Evolutionary conservation across 2,329 filamentous ascomycete genomes (phyloP).

Genomic region (Tolypocladium amazonense): DNA sequence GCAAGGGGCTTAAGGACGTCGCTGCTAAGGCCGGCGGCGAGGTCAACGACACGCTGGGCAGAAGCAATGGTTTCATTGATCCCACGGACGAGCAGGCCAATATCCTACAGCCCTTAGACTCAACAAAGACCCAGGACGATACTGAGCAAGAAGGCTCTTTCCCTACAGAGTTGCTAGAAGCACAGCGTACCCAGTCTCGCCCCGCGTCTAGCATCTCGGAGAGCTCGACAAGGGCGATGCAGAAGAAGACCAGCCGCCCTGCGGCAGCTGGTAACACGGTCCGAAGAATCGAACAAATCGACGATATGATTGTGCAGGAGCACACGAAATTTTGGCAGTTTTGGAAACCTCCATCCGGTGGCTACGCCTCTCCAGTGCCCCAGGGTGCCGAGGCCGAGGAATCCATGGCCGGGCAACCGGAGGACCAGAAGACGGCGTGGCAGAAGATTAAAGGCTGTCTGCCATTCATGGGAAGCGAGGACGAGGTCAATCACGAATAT

Average conservation of each 20-base stretch:
- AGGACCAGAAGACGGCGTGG: slow-evolving; percentile 36
- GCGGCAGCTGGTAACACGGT: slow-evolving; percentile 35
- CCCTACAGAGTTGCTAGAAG: slow-evolving; percentile 18
- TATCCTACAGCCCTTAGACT: background rate
- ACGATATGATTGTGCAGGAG: slow-evolving; percentile 37
- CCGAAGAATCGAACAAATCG: slow-evolving; percentile 35
- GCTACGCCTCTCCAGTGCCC: slow-evolving; percentile 50
- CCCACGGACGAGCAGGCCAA: background rate
- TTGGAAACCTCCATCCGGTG: slow-evolving; percentile 52
- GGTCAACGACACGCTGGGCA: slow-evolving; percentile 41
- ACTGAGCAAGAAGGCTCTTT: slow-evolving; percentile 9
- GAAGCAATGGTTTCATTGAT: slow-evolving; percentile 42
- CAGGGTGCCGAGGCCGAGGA: slow-evolving; percentile 38
- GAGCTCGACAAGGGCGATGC: slow-evolving; percentile 20
- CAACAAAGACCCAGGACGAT: background rate
- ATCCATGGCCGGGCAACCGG: slow-evolving; percentile 17
- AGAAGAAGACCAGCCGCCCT: background rate
- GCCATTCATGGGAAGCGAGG: slow-evolving; percentile 35
- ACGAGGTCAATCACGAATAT: slow-evolving; percentile 43
- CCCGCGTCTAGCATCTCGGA: slow-evolving; percentile 27
- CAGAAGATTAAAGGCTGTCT: slow-evolving; percentile 37
- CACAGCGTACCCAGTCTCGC: slow-evolving; percentile 23
- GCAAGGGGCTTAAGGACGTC: slow-evolving; percentile 35
- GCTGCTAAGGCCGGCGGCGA: slow-evolving; percentile 35
- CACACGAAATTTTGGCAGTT: slow-evolving; percentile 49